Percentiles rank a stretch among this genome's conserved stretches.
phyloP scores from a whole-genome alignment of 805 yeast species.

The Zygosaccharomyces pseudorouxii region DNA sequence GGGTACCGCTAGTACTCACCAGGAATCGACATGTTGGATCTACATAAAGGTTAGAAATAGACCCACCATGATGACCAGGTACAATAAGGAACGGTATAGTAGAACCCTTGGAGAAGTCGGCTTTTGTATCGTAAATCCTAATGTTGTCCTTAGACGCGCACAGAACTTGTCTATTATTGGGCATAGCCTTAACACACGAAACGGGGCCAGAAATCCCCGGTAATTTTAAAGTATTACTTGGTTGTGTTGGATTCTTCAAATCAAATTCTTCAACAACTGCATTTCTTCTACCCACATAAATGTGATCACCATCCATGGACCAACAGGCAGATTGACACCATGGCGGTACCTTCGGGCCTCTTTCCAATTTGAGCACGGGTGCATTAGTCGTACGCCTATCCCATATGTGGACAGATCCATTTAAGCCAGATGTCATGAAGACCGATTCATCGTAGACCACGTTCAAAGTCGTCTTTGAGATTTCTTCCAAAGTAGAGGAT shows the following conservation, averaged over 20 bases:
- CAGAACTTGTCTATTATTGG: constrained; percentile 70
- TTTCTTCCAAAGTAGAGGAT: constrained; percentile 17
- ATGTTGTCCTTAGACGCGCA: constrained; percentile 92
- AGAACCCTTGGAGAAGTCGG: constrained; percentile 28
- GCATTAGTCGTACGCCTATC: constrained; percentile 53
- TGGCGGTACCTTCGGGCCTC: constrained; percentile 73
- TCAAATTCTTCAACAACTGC: constrained; percentile 77
- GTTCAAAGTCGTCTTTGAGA: constrained; percentile 24
- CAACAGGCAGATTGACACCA: constrained; percentile 92
- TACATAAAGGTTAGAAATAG: constrained; percentile 66
- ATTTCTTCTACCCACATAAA: constrained; percentile 86
- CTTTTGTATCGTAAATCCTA: constrained; percentile 68
- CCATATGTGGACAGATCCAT: constrained; percentile 80
- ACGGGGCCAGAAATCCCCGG: constrained; percentile 92
- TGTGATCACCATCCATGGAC: constrained; percentile 75
- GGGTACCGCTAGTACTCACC: constrained; percentile 87
- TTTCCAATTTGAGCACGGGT: constrained; percentile 44
- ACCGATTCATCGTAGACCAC: constrained; percentile 42
- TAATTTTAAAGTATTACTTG: constrained; percentile 58
- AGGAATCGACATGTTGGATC: constrained; percentile 86
- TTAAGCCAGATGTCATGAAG: constrained; percentile 75
- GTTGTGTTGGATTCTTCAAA: constrained; percentile 52
- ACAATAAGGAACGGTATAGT: constrained; percentile 77
- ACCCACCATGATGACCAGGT: constrained; percentile 97
- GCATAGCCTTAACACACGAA: constrained; percentile 71